Percentiles rank a stretch among this genome's conserved stretches.
These are phyloP conservation scores for Sclerotinia sclerotiorum DNA, from an alignment of 2,329 filamentous ascomycete species.

Conservation along the genomic window DNA sequence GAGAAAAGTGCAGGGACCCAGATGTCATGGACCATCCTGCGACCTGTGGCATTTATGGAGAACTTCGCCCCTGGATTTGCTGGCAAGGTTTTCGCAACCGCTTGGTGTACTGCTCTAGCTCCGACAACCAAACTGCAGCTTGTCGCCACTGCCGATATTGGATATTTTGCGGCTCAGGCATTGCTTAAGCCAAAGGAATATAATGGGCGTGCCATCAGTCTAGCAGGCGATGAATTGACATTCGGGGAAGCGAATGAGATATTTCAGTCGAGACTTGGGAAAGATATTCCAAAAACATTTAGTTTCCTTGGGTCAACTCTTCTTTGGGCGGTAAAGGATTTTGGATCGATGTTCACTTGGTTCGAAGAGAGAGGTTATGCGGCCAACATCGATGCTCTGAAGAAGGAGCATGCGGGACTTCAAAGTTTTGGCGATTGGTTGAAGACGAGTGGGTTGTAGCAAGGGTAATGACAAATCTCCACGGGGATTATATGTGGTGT, in stretches of 20 bases:
- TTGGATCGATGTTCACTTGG: conserved; percentile 39
- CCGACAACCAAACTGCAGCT: conserved; percentile 44
- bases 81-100: conserved; percentile 37
- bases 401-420: conserved; percentile 45
- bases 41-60: conserved; percentile 58
- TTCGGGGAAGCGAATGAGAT: conserved; percentile 39
- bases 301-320: conserved; percentile 32
- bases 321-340: conserved; percentile 34
- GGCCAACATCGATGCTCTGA: conserved; percentile 43
- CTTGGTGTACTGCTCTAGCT: conserved; percentile 37
- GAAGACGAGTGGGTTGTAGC: conserved; percentile 39
- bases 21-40: conserved; percentile 57
- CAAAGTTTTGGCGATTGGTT: conserved; percentile 48
- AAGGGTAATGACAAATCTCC: not conserved
- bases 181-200: conserved; percentile 45
- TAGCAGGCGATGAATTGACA: conserved; percentile 50
- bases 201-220: conserved; percentile 42
- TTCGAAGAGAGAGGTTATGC: conserved; percentile 37
- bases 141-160: conserved; percentile 47
- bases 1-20: conserved; percentile 43
- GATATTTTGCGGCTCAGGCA: conserved; percentile 47
- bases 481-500: not conserved
- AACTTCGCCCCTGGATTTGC: conserved; percentile 39
- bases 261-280: conserved; percentile 38
- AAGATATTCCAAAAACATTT: conserved; percentile 36